These are phyloP conservation scores for Canavalia ensiformis DNA, from an alignment of 306 rosid genomes.

Conservation along the genomic window DNA sequence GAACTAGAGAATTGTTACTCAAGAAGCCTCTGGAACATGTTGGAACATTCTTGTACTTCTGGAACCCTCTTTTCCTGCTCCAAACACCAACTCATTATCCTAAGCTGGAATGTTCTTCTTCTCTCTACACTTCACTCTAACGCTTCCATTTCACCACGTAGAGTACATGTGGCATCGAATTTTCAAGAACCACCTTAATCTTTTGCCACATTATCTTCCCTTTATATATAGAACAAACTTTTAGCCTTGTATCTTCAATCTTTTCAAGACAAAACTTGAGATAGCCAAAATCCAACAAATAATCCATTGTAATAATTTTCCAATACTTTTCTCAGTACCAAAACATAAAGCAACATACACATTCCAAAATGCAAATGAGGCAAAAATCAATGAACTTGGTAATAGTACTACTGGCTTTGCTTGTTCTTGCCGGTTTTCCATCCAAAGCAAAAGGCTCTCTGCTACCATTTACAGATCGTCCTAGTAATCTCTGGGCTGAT, in stretches of 20 bases:
- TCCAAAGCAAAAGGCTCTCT: constrained; percentile 59
- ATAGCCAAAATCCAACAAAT: background rate
- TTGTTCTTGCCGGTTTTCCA: constrained; percentile 36
- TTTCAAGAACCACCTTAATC: constrained; percentile 45
- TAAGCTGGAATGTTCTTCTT: constrained; percentile 52
- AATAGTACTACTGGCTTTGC: constrained; percentile 1
- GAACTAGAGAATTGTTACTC: background rate
- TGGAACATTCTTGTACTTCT: constrained; percentile 43
- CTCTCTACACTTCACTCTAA: constrained; percentile 31
- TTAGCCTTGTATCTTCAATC: background rate
- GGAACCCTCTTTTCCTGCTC: background rate
- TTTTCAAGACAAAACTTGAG: background rate
- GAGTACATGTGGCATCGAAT: constrained; percentile 7
- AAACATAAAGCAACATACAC: background rate
- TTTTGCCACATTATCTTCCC: constrained; percentile 9
- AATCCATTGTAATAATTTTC: background rate
- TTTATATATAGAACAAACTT: constrained; percentile 11
- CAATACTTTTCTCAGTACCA: background rate
- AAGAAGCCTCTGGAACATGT: constrained; percentile 52
- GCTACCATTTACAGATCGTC: constrained; percentile 62
- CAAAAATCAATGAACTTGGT: constrained; percentile 25
- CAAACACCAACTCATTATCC: background rate
- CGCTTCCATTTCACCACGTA: background rate
- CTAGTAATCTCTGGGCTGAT: constrained; percentile 57
- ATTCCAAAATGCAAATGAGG: constrained; percentile 49